Base-by-base conservation (phyloP, 805 yeast genomes). In the Teunomyces cretensis region DNA sequence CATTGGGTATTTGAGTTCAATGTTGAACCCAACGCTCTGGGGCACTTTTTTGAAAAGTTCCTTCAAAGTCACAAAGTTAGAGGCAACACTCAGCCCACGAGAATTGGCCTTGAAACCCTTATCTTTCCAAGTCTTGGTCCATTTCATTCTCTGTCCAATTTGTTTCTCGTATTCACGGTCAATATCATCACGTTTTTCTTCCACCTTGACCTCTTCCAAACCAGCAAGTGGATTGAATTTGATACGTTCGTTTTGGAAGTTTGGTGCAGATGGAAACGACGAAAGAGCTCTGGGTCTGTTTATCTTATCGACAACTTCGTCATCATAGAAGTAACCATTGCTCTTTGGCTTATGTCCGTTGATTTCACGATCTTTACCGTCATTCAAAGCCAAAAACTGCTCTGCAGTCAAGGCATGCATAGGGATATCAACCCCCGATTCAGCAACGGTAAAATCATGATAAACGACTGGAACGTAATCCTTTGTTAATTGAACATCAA, bases 1-100 rank as follows among this genome's bases (percentile, higher is more conserved):
- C 94, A 92, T 87, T 1, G 98, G 98, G 61, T 90, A 92, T 61
- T 92, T 90, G 66, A 94, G 83, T 64, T 92, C 98, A 49, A 92
- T 88, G 60, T 92, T 92, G 70, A 94, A 91, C 0, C 98, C 98
- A 12, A 91, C 95, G 47, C 76, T 79, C 46, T 75, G 72, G 1
- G 98, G 97, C 19, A 92, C 68, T 52, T 87, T 87, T 57, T 78
- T 77, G 69, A 92, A 89, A 39, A 91, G 76, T 53, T 91, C 96
- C 55, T 80, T 84, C 52, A 92, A 74, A 0, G 97, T 90, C 7
- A 92, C 96, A 64, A 92, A 92, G 27, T 88, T 84, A 0, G 97
- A 88, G 6, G 96, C 96, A 61, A 92, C 88, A 1, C 94, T 84
- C 37, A 83, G 74, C 0, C 98, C 98, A 46, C 97, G 77, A 1